Conservation (phyloP, 192 early-diverging fungal species). For the Spizellomyces punctatus region DNA sequence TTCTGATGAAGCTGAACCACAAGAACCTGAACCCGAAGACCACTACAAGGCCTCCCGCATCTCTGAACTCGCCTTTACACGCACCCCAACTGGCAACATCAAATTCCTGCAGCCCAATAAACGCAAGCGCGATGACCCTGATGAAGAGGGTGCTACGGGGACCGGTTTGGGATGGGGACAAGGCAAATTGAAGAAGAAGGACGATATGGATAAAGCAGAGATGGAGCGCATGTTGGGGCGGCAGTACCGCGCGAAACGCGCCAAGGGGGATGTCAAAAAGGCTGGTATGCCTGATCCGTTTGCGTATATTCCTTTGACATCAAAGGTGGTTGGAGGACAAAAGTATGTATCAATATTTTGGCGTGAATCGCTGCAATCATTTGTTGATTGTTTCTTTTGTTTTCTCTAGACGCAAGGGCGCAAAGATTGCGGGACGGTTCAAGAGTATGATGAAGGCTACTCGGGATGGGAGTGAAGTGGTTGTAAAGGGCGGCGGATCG, state of each 20-base stretch:
- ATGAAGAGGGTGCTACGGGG: constrained; percentile 53
- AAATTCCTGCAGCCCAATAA: constrained; percentile 75
- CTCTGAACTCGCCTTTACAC: constrained; percentile 83
- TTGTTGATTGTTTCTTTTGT: background rate
- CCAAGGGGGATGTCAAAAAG: constrained; percentile 90
- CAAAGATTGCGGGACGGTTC: constrained; percentile 44
- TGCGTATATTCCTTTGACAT: constrained; percentile 90
- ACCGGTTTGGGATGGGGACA: constrained; percentile 35
- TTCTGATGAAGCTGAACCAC: constrained; percentile 37
- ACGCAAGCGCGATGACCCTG: constrained; percentile 54
- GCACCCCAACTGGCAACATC: constrained; percentile 79
- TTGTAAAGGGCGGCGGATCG: background rate
- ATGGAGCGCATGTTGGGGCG: constrained; percentile 57
- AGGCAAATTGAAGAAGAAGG: constrained; percentile 33
- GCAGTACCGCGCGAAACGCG: constrained; percentile 84
- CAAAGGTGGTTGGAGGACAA: constrained; percentile 61
- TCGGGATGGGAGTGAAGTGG: constrained; percentile 30
- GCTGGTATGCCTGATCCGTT: constrained; percentile 88
- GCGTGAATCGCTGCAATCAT: background rate
- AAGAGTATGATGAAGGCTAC: constrained; percentile 51
- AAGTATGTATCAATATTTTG: constrained; percentile 11
- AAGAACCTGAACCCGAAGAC: constrained; percentile 64
- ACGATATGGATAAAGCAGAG: constrained; percentile 18
- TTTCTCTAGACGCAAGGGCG: constrained; percentile 38
- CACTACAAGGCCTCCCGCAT: constrained; percentile 81